A percentile compares a stretch with the other conserved stretches of the same genome.
Conservation (phyloP, 1,284 basidiomycete genomes). For the Malassezia yamatoensis region DNA sequence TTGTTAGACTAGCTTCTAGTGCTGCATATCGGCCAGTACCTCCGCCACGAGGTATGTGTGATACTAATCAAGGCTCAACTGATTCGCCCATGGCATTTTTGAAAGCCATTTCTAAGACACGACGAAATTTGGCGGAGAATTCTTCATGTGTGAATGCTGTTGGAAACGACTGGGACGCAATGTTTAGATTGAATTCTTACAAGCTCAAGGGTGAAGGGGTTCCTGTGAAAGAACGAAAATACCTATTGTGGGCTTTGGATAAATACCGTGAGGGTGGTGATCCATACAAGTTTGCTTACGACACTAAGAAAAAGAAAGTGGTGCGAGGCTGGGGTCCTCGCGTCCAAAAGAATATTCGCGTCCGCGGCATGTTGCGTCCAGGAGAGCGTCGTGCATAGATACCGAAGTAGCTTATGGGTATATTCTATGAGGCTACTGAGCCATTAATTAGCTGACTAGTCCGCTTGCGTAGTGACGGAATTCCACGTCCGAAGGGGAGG, state of each 20-base stretch:
- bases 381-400: constrained; percentile 29
- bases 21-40: constrained; percentile 1
- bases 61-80: not conserved
- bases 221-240: constrained; percentile 58
- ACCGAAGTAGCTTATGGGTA: not conserved
- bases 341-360: constrained; percentile 58
- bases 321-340: constrained; percentile 60
- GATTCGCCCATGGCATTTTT: constrained; percentile 53
- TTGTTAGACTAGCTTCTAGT: constrained; percentile 1
- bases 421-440: not conserved
- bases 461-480: not conserved
- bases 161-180: constrained; percentile 57
- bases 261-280: constrained; percentile 59
- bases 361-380: constrained; percentile 31
- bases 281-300: constrained; percentile 58
- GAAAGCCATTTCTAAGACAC: constrained; percentile 61
- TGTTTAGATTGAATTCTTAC: constrained; percentile 58
- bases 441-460: not conserved
- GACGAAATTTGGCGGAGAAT: constrained; percentile 55
- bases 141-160: constrained; percentile 37
- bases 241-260: constrained; percentile 67
- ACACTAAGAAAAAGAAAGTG: constrained; percentile 60
- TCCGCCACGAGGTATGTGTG: constrained; percentile 7
- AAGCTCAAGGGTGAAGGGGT: constrained; percentile 61
- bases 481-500: not conserved